Base-by-base conservation (phyloP, 73 alveolate species). In the Uronychia binucleata region DNA sequence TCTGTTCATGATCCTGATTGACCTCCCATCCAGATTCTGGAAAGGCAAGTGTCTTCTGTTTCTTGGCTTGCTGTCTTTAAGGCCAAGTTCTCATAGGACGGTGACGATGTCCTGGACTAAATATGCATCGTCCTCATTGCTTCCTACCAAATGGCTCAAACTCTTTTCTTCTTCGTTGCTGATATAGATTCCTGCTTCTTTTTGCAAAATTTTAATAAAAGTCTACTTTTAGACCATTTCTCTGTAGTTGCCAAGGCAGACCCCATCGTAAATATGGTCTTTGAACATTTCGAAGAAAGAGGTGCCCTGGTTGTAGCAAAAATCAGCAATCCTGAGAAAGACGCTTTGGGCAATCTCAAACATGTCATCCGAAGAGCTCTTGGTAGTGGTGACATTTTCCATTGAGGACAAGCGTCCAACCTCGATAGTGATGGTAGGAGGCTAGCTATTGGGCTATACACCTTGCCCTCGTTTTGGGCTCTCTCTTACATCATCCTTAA, bases 1-100 rank as follows among this genome's bases (percentile, higher is more conserved):
- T 75, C 90, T 74, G 34, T 83, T 83, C 83, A 83, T 83, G 1
- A 83, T 31, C 34, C 90, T 83, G 0, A 83, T 83, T 26, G 90
- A 83, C 57, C 74, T 83, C 25, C 27, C 33, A 34, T 83, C 90
- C 1, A 83, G 79, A 1, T 58, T 11, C 32, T 83, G 77, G 34
- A 58, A 83, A 26, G 60, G 78, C 58, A 83, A 8, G 33, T 83
- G 60, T 26, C 78, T 33, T 30, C 79, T 75, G 34, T 75, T 83
- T 30, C 78, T 67, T 11, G 90, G 90, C 30, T 83, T 83, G 1
- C 28, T 14, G 74, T 83, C 90, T 27, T 28, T 28, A 30, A 83
- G 74, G 8, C 90, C 90, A 28, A 30, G 74, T 1, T 80, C 90
- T 0, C 79, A 75, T 0, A 83, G 78, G 26, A 83, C 74, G 27